These are phyloP conservation scores for Ganoderma sp. DNA, from an alignment of 1,284 basidiomycete species.

Conservation along the genomic window DNA sequence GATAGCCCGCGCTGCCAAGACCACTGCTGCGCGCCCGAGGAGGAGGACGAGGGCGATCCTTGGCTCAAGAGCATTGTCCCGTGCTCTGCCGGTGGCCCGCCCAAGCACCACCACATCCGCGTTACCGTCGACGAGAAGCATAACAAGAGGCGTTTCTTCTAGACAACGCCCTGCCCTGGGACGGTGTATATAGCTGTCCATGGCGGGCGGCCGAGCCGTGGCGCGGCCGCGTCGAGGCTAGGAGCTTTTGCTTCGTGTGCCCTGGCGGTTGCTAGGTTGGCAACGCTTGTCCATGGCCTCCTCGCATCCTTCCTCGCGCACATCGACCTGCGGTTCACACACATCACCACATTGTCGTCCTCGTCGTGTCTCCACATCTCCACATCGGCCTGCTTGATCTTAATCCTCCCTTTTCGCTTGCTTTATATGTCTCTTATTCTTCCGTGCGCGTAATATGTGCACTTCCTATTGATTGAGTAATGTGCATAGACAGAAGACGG, in stretches of 20 bases:
- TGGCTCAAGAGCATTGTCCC: constrained; percentile 80
- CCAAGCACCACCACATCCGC: constrained; percentile 71
- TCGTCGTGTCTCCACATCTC: constrained; percentile 6
- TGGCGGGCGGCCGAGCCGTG: constrained; percentile 16
- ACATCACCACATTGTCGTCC: not conserved
- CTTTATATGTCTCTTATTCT: constrained; percentile 34
- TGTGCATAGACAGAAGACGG: constrained; percentile 28
- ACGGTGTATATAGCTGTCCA: constrained; percentile 8
- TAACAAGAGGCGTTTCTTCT: constrained; percentile 74
- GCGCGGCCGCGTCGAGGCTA: constrained; percentile 18
- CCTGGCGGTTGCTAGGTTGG: constrained; percentile 16
- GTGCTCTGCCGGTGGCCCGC: constrained; percentile 62
- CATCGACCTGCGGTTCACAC: not conserved
- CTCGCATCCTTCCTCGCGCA: not conserved
- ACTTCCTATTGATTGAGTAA: constrained; percentile 29
- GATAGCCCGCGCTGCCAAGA: constrained; percentile 59
- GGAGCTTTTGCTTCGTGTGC: constrained; percentile 6
- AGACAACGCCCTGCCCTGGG: constrained; percentile 27
- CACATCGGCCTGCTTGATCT: constrained; percentile 2
- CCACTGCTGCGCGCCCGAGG: constrained; percentile 65
- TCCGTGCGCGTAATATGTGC: constrained; percentile 26
- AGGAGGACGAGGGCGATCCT: constrained; percentile 76
- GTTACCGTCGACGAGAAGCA: constrained; percentile 75
- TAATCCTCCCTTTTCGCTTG: constrained; percentile 10
- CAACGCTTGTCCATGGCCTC: not conserved